Percentiles rank a stretch among this genome's conserved stretches.
These are phyloP conservation scores for Ordospora colligata DNA, from an alignment of 371 early-diverging fungal species.

Conservation along the genomic window DNA sequence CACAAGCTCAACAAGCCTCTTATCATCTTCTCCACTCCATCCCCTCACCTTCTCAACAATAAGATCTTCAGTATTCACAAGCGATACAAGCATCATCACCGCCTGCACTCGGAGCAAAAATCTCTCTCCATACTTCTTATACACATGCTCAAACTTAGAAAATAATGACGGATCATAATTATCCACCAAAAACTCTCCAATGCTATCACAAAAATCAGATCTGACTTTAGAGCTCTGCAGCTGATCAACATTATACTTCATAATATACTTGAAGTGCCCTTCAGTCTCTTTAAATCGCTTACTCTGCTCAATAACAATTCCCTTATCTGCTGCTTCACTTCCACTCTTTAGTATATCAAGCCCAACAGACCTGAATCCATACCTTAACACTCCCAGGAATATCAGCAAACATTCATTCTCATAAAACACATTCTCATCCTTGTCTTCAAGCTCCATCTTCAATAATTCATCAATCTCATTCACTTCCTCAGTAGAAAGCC, in stretches of 20 bases:
- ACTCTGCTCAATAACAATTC: neutral
- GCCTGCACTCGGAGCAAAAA: conserved; percentile 57
- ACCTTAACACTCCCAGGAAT: neutral
- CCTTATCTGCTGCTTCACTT: neutral
- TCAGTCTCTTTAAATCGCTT: neutral
- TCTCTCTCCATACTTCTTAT: conserved; percentile 39
- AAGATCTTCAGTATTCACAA: conserved; percentile 29
- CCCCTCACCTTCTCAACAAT: conserved; percentile 54
- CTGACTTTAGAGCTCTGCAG: conserved; percentile 14
- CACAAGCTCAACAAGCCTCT: conserved; percentile 36
- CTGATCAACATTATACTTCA: conserved; percentile 41
- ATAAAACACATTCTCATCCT: conserved; percentile 13
- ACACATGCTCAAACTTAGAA: conserved; percentile 25
- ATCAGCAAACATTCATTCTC: conserved; percentile 1
- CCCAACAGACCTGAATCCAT: neutral
- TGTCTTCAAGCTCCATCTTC: neutral
- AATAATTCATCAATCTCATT: conserved; percentile 18
- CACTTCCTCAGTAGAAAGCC: conserved; percentile 28
- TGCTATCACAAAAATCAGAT: conserved; percentile 23
- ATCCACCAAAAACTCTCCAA: conserved; percentile 38
- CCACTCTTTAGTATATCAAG: neutral
- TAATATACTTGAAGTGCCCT: conserved; percentile 19
- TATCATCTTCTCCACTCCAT: conserved; percentile 60
- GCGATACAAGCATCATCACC: conserved; percentile 38
- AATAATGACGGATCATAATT: conserved; percentile 43